These are phyloP conservation scores for Jasminum sambac DNA, from an alignment of 257 asterid species.

Conservation along the genomic window DNA sequence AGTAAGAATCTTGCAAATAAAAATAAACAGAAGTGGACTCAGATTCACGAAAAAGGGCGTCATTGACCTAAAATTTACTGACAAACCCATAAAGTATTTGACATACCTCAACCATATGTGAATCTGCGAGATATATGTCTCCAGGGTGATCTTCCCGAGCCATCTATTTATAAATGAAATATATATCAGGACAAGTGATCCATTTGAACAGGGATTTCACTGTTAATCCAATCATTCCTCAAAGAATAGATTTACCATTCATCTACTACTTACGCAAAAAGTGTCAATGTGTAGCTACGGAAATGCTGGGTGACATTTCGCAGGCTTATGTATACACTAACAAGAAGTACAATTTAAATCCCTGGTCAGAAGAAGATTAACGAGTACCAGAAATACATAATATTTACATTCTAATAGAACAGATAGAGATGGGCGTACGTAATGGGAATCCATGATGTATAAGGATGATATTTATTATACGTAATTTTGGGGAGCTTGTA, in stretches of 20 bases:
- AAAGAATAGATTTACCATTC: neutral
- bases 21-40: neutral
- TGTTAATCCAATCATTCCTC: conserved; percentile 13
- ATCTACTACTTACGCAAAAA: conserved; percentile 73
- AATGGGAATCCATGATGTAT: conserved; percentile 94
- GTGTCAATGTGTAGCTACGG: conserved; percentile 80
- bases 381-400: conserved; percentile 17
- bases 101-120: conserved; percentile 92
- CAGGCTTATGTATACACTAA: conserved; percentile 73
- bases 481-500: conserved; percentile 86
- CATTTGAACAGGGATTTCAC: neutral
- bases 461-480: conserved; percentile 91
- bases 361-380: conserved; percentile 10
- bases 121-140: conserved; percentile 85
- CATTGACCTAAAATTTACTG: neutral
- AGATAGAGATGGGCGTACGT: conserved; percentile 46
- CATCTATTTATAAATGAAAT: conserved; percentile 50
- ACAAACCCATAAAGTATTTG: neutral
- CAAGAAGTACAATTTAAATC: conserved; percentile 24
- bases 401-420: conserved; percentile 5
- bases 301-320: conserved; percentile 81
- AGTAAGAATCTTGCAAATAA: neutral
- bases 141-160: conserved; percentile 93
- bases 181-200: conserved; percentile 9
- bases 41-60: neutral